A percentile compares a stretch with the other conserved stretches of the same genome.
These are phyloP conservation scores for Citeromyces hawaiiensis DNA, from an alignment of 1,139 yeast species.

Conservation along the genomic window DNA sequence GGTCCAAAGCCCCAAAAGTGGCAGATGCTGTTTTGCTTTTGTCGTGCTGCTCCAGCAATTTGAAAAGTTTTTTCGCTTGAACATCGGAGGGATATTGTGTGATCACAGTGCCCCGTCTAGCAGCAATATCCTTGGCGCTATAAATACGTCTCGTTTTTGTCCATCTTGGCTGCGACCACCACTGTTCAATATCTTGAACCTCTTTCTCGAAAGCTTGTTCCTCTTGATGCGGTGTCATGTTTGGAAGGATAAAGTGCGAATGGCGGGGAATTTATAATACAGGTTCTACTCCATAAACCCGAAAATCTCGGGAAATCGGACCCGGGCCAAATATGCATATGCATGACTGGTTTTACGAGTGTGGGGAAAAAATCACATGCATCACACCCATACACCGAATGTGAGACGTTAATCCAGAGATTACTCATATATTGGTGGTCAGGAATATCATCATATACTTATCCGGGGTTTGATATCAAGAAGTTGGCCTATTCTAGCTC, in stretches of 20 bases:
- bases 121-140: slow-evolving; percentile 79
- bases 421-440: too few species aligned
- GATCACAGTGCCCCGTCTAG: slow-evolving; percentile 68
- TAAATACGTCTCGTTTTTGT: slow-evolving; percentile 77
- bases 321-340: slow-evolving; percentile 1
- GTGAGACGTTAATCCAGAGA: too few species aligned
- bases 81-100: slow-evolving; percentile 58
- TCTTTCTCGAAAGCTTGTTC: slow-evolving; percentile 55
- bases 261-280: background rate
- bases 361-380: background rate
- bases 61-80: slow-evolving; percentile 75
- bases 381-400: background rate
- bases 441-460: too few species aligned
- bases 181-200: slow-evolving; percentile 58
- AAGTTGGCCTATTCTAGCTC: too few species aligned
- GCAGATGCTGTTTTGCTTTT: slow-evolving; percentile 63
- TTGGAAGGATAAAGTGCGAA: slow-evolving; percentile 22
- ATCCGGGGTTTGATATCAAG: too few species aligned
- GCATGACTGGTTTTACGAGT: background rate
- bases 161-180: slow-evolving; percentile 97
- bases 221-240: slow-evolving; percentile 45
- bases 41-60: slow-evolving; percentile 59
- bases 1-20: slow-evolving; percentile 95
- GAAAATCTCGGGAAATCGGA: background rate
- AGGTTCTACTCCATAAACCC: background rate